Base-by-base conservation (phyloP, 1,284 basidiomycete genomes). In the Flammula alnicola region DNA sequence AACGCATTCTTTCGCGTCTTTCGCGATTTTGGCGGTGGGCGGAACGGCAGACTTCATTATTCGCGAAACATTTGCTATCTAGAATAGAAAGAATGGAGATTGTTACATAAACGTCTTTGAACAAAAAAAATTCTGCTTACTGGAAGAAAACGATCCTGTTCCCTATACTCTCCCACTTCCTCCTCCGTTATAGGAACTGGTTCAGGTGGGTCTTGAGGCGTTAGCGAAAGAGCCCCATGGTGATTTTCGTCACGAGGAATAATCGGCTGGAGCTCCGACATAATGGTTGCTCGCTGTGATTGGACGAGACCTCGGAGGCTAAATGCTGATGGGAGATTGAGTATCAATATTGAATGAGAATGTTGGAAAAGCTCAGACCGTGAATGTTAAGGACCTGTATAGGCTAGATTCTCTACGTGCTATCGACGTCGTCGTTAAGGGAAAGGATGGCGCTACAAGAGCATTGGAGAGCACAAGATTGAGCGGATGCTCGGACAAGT, bases 1-100 rank as follows among this genome's bases (percentile, higher is more conserved):
- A 38, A 97, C 92, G 69, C 91, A 94, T 71, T 97, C 94, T 68
- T 98, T 98, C 19, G 95, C 93, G 71, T 97, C 95, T 68, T 96
- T 96, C 3, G 93, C 92, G 60, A 98, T 95, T 73, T 98, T 98
- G 16, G 94, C 93, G n/a, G 91, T 91, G 1, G 85, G 77, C 0
- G 95, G 95, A 2, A 98, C 84, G 2, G 90, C 79, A 27, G 84
- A 76, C 66, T 97, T 97, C 95, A 98, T 98, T 62, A 98, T 95
- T 3, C 95, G 81, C 12, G 93, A 87, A 10, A 98, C 94, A 67
- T 98, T 98, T 43, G 95, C 95, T 56, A 98, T 97, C 93, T 95
- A 49, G 26, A 32, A 32, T 17, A 25, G 17, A 16, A 17, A 3
- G 25, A 35, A 39, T 14, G 32, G 22, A 40, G 14, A 27, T 16